Percentiles rank a stretch among this genome's conserved stretches.
Evolutionary conservation across 2,329 filamentous ascomycete species (phyloP).

Genomic region (Fusarium agapanthi): DNA sequence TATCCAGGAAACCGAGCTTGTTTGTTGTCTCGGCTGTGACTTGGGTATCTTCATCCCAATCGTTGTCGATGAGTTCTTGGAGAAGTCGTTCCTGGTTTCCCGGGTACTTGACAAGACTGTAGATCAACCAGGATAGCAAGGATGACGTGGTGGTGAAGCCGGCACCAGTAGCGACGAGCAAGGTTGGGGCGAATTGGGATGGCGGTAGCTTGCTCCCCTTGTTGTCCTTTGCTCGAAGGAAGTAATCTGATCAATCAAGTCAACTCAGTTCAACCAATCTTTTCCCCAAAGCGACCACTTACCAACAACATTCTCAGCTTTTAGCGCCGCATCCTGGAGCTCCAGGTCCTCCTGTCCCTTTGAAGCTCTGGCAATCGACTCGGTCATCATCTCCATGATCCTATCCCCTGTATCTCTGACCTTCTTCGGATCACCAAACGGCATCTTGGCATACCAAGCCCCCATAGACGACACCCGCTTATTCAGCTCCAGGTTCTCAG

Average conservation of each 20-base stretch:
- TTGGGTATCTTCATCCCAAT: slow-evolving; percentile 52
- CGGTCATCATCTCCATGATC: slow-evolving; percentile 49
- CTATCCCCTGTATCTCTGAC: slow-evolving; percentile 48
- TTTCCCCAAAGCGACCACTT: no score
- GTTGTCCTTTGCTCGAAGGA: slow-evolving; percentile 60
- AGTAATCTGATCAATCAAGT: slow-evolving; percentile 52
- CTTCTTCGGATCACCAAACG: slow-evolving; percentile 64
- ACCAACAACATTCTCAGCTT: slow-evolving; percentile 53
- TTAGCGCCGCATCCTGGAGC: slow-evolving; percentile 58
- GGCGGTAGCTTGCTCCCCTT: slow-evolving; percentile 62
- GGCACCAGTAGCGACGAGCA: slow-evolving; percentile 63
- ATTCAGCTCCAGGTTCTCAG: slow-evolving; percentile 61
- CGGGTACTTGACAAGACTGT: slow-evolving; percentile 60
- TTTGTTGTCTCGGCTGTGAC: slow-evolving; percentile 57
- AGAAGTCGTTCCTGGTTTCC: slow-evolving; percentile 65
- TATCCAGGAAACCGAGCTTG: slow-evolving; percentile 61
- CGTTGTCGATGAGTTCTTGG: slow-evolving; percentile 64
- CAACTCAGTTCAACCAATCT: no score
- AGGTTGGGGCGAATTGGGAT: slow-evolving; percentile 32
- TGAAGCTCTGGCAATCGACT: slow-evolving; percentile 49
- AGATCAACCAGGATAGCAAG: slow-evolving; percentile 66
- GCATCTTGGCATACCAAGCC: slow-evolving; percentile 63
- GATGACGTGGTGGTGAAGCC: slow-evolving; percentile 69
- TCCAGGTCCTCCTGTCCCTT: slow-evolving; percentile 50
- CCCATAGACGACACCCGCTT: slow-evolving; percentile 65